Evolutionary conservation across 257 asterid species (phyloP), one percentile per base, ranked within the genome.

Genomic region (Salvia hispanica): DNA sequence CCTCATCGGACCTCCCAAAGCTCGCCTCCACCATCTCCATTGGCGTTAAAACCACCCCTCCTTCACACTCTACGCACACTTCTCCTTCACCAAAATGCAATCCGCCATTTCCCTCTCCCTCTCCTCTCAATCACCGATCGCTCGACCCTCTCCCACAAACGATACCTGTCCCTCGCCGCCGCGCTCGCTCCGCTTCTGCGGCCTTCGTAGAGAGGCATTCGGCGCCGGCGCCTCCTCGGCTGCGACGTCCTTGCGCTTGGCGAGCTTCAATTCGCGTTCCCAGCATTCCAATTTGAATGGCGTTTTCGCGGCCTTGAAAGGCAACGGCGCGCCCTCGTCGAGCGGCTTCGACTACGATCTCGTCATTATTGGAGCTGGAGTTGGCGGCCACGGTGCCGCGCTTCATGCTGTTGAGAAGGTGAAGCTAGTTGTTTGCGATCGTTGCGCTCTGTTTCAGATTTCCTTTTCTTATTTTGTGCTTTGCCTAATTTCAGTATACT

Each of bases 341-440:
- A 31, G 75, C 16, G 85, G 64, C 0, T 90, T 86, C 73, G 97
- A 92, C 76, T 92, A 92, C 74, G 98, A 92, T 88, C 86, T 92
- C 56, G 91, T 89, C 50, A 92, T 92, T 82, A 92, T 89, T 65
- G 98, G 98, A 55, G 97, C 98, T 61, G 98, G 98, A 43, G 96
- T 92, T 71, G 98, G 97, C 39, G 98, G 98, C 40, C 98, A 92
- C 59, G 98, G 98, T 42, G 98, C 98, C 73, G 97, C 98, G 44
- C 95, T 92, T 80, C 97, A 92, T 66, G 98, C 98, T 43, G 95
- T 89, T 45, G 95, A 92, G 80, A 87, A 87, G 89, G 97, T 90
- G 57, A 36, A 36, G n/a, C 14, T 62, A 14, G 21, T 74, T 46
- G 50, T 28, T 36, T 40, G 45, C 58, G 39, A n/a, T 16, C 39